phyloP scores from a whole-genome alignment of 2,329 filamentous ascomycete genomes.

The Verticillium albo-atrum region DNA sequence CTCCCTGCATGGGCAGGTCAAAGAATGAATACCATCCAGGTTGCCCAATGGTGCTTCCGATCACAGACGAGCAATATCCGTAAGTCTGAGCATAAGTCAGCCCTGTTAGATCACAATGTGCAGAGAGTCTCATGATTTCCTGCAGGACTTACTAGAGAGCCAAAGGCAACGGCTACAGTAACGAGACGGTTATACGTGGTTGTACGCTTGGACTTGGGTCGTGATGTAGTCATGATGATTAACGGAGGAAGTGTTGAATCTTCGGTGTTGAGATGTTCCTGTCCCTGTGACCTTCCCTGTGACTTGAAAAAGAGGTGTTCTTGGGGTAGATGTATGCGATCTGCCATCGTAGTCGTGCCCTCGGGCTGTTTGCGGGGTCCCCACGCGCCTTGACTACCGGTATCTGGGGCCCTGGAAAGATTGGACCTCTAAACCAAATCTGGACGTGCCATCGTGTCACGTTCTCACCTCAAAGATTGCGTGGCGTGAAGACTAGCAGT shows the following conservation, averaged over 20 bases:
- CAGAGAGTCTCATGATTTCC: neutral
- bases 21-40: conserved; percentile 48
- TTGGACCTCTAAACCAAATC: neutral
- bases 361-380: neutral
- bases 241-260: neutral
- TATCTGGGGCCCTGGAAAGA: neutral
- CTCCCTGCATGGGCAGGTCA: conserved; percentile 34
- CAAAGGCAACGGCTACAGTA: conserved; percentile 28
- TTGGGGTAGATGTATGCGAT: neutral
- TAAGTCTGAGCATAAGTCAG: conserved; percentile 32
- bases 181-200: conserved; percentile 26
- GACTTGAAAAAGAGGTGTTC: neutral
- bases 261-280: neutral
- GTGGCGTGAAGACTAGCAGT: neutral
- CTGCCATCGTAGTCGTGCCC: neutral
- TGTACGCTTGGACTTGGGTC: neutral
- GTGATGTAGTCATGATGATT: neutral
- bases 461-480: neutral
- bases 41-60: conserved; percentile 47
- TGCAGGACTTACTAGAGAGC: conserved; percentile 20
- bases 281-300: neutral
- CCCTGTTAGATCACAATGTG: conserved; percentile 2
- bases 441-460: neutral
- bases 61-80: conserved; percentile 45
- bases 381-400: neutral